Percentiles rank a stretch among this genome's conserved stretches.
Evolutionary conservation across 345 rosid genomes (phyloP).

Genomic region (Euphorbia pulcherrima): DNA sequence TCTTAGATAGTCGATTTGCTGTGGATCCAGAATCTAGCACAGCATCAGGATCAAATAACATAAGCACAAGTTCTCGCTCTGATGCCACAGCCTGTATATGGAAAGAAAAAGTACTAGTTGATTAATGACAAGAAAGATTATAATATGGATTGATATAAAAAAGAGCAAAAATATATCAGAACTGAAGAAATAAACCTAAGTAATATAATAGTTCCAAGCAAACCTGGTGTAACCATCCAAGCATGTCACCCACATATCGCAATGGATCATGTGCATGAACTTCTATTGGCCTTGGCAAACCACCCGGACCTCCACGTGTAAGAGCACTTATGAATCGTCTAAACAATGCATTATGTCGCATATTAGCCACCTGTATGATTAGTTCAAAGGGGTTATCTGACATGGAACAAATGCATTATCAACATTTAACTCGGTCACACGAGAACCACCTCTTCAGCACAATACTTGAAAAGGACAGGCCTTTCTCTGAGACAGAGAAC

Average conservation of each 20-base stretch:
- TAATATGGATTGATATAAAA: not conserved
- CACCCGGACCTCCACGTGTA: slow-evolving; percentile 98
- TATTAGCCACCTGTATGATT: slow-evolving; percentile 72
- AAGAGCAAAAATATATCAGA: slow-evolving; percentile 7
- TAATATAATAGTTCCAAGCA: slow-evolving; percentile 11
- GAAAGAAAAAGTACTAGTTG: slow-evolving; percentile 15
- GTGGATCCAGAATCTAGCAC: slow-evolving; percentile 51
- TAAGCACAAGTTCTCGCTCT: slow-evolving; percentile 86
- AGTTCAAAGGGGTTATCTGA: slow-evolving; percentile 6
- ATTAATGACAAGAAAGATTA: slow-evolving; percentile 13
- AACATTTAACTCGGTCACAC: slow-evolving; percentile 13
- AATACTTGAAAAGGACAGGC: slow-evolving; percentile 93
- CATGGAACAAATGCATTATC: slow-evolving; percentile 3
- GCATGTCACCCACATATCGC: slow-evolving; percentile 96
- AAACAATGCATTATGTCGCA: slow-evolving; percentile 94
- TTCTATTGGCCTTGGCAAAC: slow-evolving; percentile 98
- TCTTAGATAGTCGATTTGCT: slow-evolving; percentile 42
- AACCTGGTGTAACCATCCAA: slow-evolving; percentile 99
- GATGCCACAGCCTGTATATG: slow-evolving; percentile 87
- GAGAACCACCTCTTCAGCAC: slow-evolving; percentile 93
- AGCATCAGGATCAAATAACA: slow-evolving; percentile 76
- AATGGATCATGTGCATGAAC: slow-evolving; percentile 99
- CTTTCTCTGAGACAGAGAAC: slow-evolving; percentile 87
- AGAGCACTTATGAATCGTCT: slow-evolving; percentile 98
- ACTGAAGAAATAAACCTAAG: slow-evolving; percentile 18